Conservation (phyloP, 306 rosid genomes). For the Cucurbita moschata region DNA sequence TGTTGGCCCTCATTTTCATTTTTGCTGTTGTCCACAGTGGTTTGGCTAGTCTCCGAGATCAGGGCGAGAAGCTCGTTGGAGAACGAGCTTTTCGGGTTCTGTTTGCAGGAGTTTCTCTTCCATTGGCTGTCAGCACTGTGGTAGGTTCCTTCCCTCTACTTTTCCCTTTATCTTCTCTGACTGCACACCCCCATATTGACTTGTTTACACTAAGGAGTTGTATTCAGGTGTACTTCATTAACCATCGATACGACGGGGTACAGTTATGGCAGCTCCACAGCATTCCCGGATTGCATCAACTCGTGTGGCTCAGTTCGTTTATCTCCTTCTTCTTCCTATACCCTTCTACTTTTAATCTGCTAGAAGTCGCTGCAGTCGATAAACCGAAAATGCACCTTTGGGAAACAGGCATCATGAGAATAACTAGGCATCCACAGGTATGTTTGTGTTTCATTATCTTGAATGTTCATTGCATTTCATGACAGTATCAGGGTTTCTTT, state of each 20-base stretch:
- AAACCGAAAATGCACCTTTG: slow-evolving; percentile 96
- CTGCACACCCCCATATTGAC: neutral
- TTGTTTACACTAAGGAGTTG: slow-evolving; percentile 14
- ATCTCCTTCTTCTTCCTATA: slow-evolving; percentile 76
- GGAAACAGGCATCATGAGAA: slow-evolving; percentile 93
- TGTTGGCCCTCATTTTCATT: slow-evolving; percentile 48
- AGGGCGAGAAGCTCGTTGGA: slow-evolving; percentile 78
- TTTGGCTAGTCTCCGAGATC: slow-evolving; percentile 66
- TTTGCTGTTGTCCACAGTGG: slow-evolving; percentile 85
- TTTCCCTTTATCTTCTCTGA: neutral
- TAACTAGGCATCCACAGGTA: slow-evolving; percentile 98
- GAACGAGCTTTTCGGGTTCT: slow-evolving; percentile 87
- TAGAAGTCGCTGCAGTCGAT: slow-evolving; percentile 96
- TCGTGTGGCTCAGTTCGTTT: slow-evolving; percentile 73
- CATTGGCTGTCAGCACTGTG: slow-evolving; percentile 77
- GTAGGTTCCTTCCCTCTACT: slow-evolving; percentile 30
- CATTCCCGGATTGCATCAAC: slow-evolving; percentile 53
- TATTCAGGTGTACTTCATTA: slow-evolving; percentile 82
- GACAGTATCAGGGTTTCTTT: neutral
- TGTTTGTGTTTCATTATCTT: slow-evolving; percentile 6
- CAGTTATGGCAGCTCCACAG: slow-evolving; percentile 82
- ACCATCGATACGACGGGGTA: slow-evolving; percentile 84
- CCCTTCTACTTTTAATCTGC: slow-evolving; percentile 86
- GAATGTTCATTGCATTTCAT: slow-evolving; percentile 2
- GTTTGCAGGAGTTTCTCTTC: slow-evolving; percentile 80